Base-by-base conservation (phyloP, 768 basidiomycete genomes). In the Tubosaeta sp. region DNA sequence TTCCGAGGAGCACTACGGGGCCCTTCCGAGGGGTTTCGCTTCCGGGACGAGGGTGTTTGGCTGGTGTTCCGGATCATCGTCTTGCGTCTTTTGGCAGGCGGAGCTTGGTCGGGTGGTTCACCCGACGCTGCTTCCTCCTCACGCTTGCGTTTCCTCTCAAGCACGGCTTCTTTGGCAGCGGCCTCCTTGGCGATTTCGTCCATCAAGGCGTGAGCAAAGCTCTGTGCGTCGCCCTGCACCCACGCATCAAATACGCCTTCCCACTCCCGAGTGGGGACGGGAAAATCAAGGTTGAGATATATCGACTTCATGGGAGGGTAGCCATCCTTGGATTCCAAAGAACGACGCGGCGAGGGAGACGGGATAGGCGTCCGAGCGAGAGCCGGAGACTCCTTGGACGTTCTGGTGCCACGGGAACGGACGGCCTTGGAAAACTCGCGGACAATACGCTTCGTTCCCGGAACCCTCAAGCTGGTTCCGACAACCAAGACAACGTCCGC, bases 361-460 rank as follows among this genome's bases (percentile, higher is more conserved):
- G 81, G 75, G 5, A 76, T 73, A 3, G 71, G 59, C n/a, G 71
- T 59, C 49, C 65, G 60, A 0, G 55, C 52, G 11, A 46, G 38
- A 46, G 54, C 47, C 46, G 65, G 62, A 4, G 68, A 65, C 6
- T 70, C 71, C 43, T 67, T 72, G 42, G 67, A 65, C 48, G 74
- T 57, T 17, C 65, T 59, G 13, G 69, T 60, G 3, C 74, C 72
- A 39, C 84, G 76, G 8, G 80, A 75, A 41, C 76, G 79, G 22
- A 91, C 82, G 17, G 87, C 85, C 69, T 88, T 91, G 25, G 86
- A 80, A 68, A 88, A 91, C 68, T 95, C 91, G 52, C 89, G 81
- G 22, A 95, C 90, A 71, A 95, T 90, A 58, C 88, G 77, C 70
- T 93, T 95, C 43, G 93, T 94, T 17, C 94, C 94, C 9, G 90